A percentile compares a stretch with the other conserved stretches of the same genome.
Conservation (phyloP, 176 grass and related monocot genomes). For the Puya raimondii region DNA sequence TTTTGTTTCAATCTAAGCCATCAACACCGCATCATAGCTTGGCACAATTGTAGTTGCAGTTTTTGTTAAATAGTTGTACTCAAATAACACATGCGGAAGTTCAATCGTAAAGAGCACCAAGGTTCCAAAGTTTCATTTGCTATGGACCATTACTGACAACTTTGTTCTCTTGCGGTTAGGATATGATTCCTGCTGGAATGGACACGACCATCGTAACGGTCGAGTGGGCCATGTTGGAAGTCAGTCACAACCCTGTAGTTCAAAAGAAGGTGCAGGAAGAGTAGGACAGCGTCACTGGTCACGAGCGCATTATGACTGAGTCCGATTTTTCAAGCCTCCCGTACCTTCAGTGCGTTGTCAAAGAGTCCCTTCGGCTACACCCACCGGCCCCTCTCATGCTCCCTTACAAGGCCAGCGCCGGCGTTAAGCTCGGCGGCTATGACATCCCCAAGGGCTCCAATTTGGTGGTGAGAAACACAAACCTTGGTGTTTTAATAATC, state of each 20-base stretch:
- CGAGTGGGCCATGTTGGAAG: slow-evolving; percentile 61
- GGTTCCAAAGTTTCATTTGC: too few relatives aligned
- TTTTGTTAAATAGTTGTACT: too few relatives aligned
- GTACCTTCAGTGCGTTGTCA: slow-evolving; percentile 43
- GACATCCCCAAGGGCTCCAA: slow-evolving; percentile 43
- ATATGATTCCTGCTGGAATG: slow-evolving; percentile 56
- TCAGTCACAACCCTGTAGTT: slow-evolving; percentile 36
- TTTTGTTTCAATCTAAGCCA: too few relatives aligned
- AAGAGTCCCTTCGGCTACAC: slow-evolving; percentile 57
- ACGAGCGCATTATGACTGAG: slow-evolving; percentile 27
- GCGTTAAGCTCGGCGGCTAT: slow-evolving; percentile 46
- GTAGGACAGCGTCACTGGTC: slow-evolving; percentile 38
- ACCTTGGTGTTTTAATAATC: too few relatives aligned
- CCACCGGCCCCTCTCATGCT: slow-evolving; percentile 59
- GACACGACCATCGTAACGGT: slow-evolving; percentile 69
- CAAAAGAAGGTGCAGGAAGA: slow-evolving; percentile 50
- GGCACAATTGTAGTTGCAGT: too few relatives aligned
- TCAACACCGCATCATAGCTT: too few relatives aligned
- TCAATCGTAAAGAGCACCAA: too few relatives aligned
- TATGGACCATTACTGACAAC: neutral
- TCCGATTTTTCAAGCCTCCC: slow-evolving; percentile 46
- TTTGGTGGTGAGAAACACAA: slow-evolving; percentile 17
- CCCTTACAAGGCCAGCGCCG: slow-evolving; percentile 32
- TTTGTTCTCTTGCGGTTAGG: slow-evolving; percentile 19
- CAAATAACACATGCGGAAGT: too few relatives aligned